Conservation (phyloP, 108 stramenopile species). For the Cyclotella choctawhatcheeana region DNA sequence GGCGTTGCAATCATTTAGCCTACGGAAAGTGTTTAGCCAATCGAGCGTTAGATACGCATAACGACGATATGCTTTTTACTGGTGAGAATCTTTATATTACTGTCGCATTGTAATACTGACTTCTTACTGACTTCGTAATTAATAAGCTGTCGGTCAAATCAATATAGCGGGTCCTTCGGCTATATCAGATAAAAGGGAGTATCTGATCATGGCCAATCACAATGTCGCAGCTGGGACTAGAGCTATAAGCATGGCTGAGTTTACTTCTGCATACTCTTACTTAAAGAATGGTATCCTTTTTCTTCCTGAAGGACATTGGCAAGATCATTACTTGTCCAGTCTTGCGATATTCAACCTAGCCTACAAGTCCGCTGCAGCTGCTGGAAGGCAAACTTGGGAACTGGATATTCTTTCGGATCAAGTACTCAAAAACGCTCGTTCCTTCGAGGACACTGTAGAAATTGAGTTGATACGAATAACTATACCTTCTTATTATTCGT, state of each 20-base stretch:
- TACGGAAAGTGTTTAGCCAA: slow-evolving; percentile 11
- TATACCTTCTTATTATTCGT: not conserved
- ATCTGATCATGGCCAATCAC: not conserved
- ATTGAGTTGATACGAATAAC: not conserved
- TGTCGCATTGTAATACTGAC: too few relatives aligned
- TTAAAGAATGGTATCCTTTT: slow-evolving; percentile 26
- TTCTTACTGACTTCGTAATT: too few relatives aligned
- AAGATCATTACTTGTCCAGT: slow-evolving; percentile 19
- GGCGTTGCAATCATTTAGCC: not conserved
- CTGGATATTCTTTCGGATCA: slow-evolving; percentile 6
- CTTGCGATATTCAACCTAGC: slow-evolving; percentile 24
- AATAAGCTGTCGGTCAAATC: slow-evolving; percentile 28
- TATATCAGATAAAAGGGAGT: slow-evolving; percentile 1
- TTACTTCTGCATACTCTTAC: slow-evolving; percentile 12
- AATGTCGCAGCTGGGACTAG: slow-evolving; percentile 24
- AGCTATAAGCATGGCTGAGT: slow-evolving; percentile 22
- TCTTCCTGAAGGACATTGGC: slow-evolving; percentile 21
- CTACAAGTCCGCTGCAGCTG: not conserved
- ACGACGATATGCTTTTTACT: slow-evolving; percentile 10
- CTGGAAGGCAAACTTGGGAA: not conserved
- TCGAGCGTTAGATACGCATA: not conserved
- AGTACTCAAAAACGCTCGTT: slow-evolving; percentile 6
- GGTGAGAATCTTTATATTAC: too few relatives aligned
- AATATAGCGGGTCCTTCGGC: slow-evolving; percentile 7
- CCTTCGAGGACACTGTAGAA: slow-evolving; percentile 25